Evolutionary conservation across 1,284 basidiomycete genomes (phyloP).

Genomic region (Erythrobasidium hasegawianum): DNA sequence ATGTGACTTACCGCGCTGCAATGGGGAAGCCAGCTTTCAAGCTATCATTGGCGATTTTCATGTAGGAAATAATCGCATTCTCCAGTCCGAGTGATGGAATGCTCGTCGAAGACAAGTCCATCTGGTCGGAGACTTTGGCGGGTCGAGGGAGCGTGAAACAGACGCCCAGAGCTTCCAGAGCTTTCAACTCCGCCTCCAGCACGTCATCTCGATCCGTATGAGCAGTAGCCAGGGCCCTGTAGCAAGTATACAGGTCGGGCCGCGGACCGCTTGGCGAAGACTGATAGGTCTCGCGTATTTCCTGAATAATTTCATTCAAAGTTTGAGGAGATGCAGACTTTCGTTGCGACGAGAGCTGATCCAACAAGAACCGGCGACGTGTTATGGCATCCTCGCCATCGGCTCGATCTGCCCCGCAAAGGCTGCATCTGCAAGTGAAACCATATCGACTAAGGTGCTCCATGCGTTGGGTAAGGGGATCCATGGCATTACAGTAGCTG

Average conservation of each 20-base stretch:
- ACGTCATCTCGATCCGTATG: conserved; percentile 17
- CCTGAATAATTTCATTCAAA: no score
- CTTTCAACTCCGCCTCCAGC: conserved; percentile 15
- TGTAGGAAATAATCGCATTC: conserved; percentile 17
- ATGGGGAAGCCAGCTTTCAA: not conserved
- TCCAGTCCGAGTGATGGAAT: conserved; percentile 6
- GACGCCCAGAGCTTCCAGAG: conserved; percentile 35
- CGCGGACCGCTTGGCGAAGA: no score
- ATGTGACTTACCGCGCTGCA: not conserved
- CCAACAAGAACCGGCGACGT: no score
- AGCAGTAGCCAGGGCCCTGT: conserved; percentile 23
- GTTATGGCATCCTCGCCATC: not conserved
- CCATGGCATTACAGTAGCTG: conserved; percentile 30
- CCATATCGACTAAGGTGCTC: conserved; percentile 33
- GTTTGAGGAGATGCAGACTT: no score
- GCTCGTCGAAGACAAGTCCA: not conserved
- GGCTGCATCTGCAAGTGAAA: conserved; percentile 37
- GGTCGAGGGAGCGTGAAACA: not conserved
- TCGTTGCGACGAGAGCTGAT: no score
- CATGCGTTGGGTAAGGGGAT: conserved; percentile 12
- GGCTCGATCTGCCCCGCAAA: conserved; percentile 35
- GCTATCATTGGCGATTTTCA: conserved; percentile 6
- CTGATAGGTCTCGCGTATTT: no score
- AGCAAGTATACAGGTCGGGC: not conserved
- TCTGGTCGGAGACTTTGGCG: not conserved